Percentiles rank a stretch among this genome's conserved stretches.
These are phyloP conservation scores for Rhodotorula graminis DNA, from an alignment of 768 basidiomycete genomes.

Conservation along the genomic window DNA sequence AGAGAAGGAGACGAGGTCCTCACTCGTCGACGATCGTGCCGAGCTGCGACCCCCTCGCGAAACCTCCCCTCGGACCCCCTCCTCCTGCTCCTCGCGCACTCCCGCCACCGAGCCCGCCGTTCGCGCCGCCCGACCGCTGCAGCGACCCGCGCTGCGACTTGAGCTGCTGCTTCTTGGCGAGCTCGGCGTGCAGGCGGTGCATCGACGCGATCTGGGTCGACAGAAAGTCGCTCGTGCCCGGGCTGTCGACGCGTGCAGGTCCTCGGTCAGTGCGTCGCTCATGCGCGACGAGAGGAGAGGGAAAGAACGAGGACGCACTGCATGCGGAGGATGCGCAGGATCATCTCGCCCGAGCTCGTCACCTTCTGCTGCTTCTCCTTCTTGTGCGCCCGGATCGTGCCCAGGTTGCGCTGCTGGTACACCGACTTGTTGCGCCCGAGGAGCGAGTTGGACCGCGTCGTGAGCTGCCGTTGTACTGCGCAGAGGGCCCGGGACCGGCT, in stretches of 20 bases:
- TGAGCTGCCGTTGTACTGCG: slow-evolving; percentile 23
- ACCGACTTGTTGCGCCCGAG: slow-evolving; percentile 86
- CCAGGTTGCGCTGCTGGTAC: slow-evolving; percentile 84
- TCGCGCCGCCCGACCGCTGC: slow-evolving; percentile 9
- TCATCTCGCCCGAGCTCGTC: slow-evolving; percentile 72
- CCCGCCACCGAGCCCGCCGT: background rate
- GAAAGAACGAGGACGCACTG: slow-evolving; percentile 17
- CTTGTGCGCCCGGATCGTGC: slow-evolving; percentile 91
- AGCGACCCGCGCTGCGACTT: slow-evolving; percentile 20
- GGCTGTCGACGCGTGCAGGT: slow-evolving; percentile 49
- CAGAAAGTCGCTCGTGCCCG: slow-evolving; percentile 78
- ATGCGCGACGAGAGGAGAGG: background rate
- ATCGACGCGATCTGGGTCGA: slow-evolving; percentile 78
- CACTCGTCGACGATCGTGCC: background rate
- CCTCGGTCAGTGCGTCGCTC: background rate
- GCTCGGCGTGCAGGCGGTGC: slow-evolving; percentile 74
- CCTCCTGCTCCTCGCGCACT: no score
- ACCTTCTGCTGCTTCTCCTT: slow-evolving; percentile 75
- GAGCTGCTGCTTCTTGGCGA: slow-evolving; percentile 42
- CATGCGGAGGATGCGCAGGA: slow-evolving; percentile 92
- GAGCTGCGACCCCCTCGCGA: background rate
- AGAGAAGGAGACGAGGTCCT: background rate
- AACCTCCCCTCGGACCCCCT: no score
- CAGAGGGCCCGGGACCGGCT: background rate
- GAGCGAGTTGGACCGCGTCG: slow-evolving; percentile 55